These are phyloP conservation scores for Suillus paluster DNA, from an alignment of 768 basidiomycete species.

Conservation along the genomic window DNA sequence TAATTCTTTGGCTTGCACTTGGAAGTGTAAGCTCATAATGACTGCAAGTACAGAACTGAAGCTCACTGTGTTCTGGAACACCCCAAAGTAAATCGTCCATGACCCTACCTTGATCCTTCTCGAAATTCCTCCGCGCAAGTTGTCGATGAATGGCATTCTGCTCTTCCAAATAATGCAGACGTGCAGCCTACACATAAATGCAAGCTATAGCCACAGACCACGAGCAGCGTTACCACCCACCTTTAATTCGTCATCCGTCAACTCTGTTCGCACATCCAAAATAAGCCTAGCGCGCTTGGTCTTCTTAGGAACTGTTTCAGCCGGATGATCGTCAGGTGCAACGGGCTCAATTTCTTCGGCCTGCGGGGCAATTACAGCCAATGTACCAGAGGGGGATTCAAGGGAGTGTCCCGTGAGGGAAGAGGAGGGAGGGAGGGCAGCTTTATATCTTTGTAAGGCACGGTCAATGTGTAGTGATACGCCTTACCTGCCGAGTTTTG, in stretches of 20 bases:
- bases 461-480: background rate
- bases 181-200: constrained; percentile 49
- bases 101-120: constrained; percentile 56
- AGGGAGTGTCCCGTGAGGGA: constrained; percentile 12
- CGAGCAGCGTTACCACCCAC: constrained; percentile 36
- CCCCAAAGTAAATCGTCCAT: constrained; percentile 72
- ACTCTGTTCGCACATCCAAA: constrained; percentile 74
- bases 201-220: constrained; percentile 6
- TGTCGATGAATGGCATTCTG: constrained; percentile 60
- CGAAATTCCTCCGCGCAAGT: constrained; percentile 53
- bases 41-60: background rate
- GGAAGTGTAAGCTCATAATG: constrained; percentile 10
- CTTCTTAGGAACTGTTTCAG: constrained; percentile 35
- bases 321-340: background rate
- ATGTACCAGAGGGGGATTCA: background rate
- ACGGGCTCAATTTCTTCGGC: background rate
- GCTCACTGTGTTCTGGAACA: constrained; percentile 65
- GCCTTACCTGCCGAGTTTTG: background rate
- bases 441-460: constrained; percentile 5
- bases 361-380: background rate
- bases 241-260: constrained; percentile 84
- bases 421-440: constrained; percentile 6
- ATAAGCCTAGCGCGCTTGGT: constrained; percentile 57
- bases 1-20: constrained; percentile 70
- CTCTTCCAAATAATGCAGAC: constrained; percentile 67